Base-by-base conservation (phyloP, 805 yeast species). In the Metschnikowia continentalis region DNA sequence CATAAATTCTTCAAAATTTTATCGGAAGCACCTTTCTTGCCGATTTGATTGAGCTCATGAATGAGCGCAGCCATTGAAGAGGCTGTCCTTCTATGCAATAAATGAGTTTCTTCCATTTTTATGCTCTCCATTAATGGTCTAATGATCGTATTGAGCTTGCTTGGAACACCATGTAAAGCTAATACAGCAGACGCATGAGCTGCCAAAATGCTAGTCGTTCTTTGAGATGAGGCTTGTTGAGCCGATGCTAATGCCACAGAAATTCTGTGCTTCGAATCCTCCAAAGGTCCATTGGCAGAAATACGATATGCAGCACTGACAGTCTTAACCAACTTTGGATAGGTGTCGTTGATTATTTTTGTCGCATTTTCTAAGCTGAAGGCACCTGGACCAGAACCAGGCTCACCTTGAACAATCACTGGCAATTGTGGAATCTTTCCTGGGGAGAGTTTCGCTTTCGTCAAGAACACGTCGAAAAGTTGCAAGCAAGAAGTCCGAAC, bases 311-410 rank as follows among this genome's bases (percentile, higher is more conserved):
- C 77, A 3, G 96, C 82, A 14, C 86, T 74, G 60, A 94, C 69
- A 7, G 78, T 65, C 51, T 79, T 81, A 56, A 82, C 70, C 55
- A 90, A 70, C 61, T 84, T 85, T n/a, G 78, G 80, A 62, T 81
- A 89, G 6, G 82, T 80, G 37, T 83, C 88, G 38, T 72, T 72
- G 32, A 85, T 60, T 15, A 90, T 78, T 54, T 81, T 79, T 50
- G 86, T 86, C 1, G 97, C 97, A 54, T 81, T 79, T 40, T 79
- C 86, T 38, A 94, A 65, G 14, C 90, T 81, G 69, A 94, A 94
- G 0, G 97, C 98, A 60, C 86, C 90, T 1, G 96, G 90, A 2
- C 97, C 97, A 2, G 97, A 96, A 53, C 88, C 96, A 1, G 82
- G 76, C 63, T 94, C 98, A 35, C 99, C 99, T 66, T 90, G 92